These are phyloP conservation scores for Vitis hybrid DNA, from an alignment of 177 flowering plant species.

Conservation along the genomic window DNA sequence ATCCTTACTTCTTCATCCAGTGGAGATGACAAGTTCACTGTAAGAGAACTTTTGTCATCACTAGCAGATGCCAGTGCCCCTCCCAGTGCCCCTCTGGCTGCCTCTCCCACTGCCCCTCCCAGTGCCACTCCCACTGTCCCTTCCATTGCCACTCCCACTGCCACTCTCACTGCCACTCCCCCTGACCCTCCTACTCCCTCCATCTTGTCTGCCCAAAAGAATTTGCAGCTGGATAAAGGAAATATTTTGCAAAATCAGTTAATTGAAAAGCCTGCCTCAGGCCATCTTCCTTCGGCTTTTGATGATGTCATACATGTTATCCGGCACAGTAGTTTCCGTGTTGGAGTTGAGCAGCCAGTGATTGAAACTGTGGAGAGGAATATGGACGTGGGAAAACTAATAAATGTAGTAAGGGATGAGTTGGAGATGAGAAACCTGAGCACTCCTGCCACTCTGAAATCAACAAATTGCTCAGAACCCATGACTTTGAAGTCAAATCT, in stretches of 20 bases:
- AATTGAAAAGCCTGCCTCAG: conserved; percentile 38
- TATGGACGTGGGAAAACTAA: conserved; percentile 65
- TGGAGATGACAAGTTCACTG: conserved; percentile 68
- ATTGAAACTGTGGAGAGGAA: conserved; percentile 62
- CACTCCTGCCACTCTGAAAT: conserved; percentile 26
- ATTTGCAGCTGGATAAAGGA: conserved; percentile 36
- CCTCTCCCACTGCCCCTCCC: not conserved
- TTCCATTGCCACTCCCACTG: too few relatives aligned
- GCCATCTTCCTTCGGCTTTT: conserved; percentile 58
- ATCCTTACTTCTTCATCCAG: conserved; percentile 24
- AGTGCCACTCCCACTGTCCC: too few relatives aligned
- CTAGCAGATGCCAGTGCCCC: conserved; percentile 29
- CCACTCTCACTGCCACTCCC: conserved; percentile 11
- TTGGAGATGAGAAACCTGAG: conserved; percentile 42
- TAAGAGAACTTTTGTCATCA: conserved; percentile 54
- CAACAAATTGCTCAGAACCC: conserved; percentile 42
- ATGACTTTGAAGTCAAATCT: conserved; percentile 27
- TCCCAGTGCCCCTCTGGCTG: not conserved
- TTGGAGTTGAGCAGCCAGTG: conserved; percentile 71
- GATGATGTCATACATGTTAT: conserved; percentile 92
- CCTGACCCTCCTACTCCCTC: conserved; percentile 23
- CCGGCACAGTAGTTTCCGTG: conserved; percentile 83
- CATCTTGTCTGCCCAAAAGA: conserved; percentile 33
- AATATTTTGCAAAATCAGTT: conserved; percentile 24
- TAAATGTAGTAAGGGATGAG: conserved; percentile 73